phyloP scores from a whole-genome alignment of 1,139 yeast genomes.

The Scheffersomyces segobiensis region DNA sequence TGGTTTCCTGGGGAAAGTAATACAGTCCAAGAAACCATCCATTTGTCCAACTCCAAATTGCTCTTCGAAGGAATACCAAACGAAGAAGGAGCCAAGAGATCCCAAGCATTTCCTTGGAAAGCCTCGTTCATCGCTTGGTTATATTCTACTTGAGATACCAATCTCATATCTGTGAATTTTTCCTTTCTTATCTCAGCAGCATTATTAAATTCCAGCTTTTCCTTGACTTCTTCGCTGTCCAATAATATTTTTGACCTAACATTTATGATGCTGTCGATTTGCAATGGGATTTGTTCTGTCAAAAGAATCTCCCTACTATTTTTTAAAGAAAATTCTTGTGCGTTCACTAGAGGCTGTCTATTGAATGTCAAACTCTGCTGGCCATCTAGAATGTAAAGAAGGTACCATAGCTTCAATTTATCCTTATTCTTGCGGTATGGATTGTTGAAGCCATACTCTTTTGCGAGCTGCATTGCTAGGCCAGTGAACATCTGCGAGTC shows the following conservation, averaged over 20 bases:
- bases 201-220: not conserved
- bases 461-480: constrained; percentile 64
- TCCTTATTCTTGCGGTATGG: constrained; percentile 37
- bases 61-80: constrained; percentile 70
- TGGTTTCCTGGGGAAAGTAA: constrained; percentile 58
- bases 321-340: constrained; percentile 44
- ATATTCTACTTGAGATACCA: constrained; percentile 74
- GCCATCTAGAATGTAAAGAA: constrained; percentile 67
- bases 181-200: constrained; percentile 8
- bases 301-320: constrained; percentile 41
- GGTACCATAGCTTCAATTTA: constrained; percentile 62
- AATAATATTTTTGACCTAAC: constrained; percentile 1
- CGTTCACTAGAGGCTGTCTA: constrained; percentile 54
- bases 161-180: constrained; percentile 51
- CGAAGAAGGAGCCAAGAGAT: constrained; percentile 55
- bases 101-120: constrained; percentile 65
- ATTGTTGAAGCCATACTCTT: constrained; percentile 50
- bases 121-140: constrained; percentile 65
- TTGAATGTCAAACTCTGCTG: constrained; percentile 66
- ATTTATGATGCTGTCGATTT: not conserved
- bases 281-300: constrained; percentile 5
- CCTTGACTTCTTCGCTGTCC: not conserved
- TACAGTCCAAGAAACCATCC: constrained; percentile 85
- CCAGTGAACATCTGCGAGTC: constrained; percentile 69
- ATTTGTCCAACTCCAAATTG: constrained; percentile 66